Conservation (phyloP, 2,329 filamentous ascomycete species). For the Fusarium piperis region DNA sequence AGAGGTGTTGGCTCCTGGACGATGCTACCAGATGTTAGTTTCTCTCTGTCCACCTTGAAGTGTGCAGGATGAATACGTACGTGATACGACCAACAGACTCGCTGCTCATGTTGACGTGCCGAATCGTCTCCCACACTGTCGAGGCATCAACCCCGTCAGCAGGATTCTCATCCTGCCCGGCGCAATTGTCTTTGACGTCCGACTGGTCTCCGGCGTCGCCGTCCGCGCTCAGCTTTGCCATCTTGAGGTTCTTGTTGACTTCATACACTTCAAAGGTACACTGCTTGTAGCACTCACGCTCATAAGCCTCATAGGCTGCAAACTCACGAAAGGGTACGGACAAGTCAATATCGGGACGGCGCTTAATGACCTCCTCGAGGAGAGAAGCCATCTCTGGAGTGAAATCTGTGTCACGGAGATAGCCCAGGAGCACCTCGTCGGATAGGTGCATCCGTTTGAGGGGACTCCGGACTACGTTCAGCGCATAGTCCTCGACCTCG, state of each 20-base stretch:
- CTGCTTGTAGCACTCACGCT: constrained; percentile 54
- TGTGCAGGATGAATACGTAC: constrained; percentile 49
- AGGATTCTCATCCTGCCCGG: constrained; percentile 37
- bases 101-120: constrained; percentile 48
- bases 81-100: constrained; percentile 65
- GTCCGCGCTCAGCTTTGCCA: constrained; percentile 46
- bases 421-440: constrained; percentile 54
- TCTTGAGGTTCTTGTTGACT: constrained; percentile 57
- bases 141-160: constrained; percentile 51
- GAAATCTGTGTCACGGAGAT: constrained; percentile 54
- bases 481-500: constrained; percentile 27
- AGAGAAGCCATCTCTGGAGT: constrained; percentile 50
- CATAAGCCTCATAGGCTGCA: constrained; percentile 50
- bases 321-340: constrained; percentile 46
- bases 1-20: constrained; percentile 69
- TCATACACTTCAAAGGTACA: constrained; percentile 68
- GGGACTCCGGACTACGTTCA: constrained; percentile 22
- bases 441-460: constrained; percentile 46
- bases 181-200: constrained; percentile 40
- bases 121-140: constrained; percentile 54
- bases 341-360: constrained; percentile 47
- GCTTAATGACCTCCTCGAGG: constrained; percentile 50
- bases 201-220: constrained; percentile 37
- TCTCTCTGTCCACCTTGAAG: too few species aligned
- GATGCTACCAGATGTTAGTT: constrained; percentile 52